Evolutionary conservation across 2,329 filamentous ascomycete species (phyloP), one percentile per base, ranked within the genome.

Genomic region (Seiridium unicorne): DNA sequence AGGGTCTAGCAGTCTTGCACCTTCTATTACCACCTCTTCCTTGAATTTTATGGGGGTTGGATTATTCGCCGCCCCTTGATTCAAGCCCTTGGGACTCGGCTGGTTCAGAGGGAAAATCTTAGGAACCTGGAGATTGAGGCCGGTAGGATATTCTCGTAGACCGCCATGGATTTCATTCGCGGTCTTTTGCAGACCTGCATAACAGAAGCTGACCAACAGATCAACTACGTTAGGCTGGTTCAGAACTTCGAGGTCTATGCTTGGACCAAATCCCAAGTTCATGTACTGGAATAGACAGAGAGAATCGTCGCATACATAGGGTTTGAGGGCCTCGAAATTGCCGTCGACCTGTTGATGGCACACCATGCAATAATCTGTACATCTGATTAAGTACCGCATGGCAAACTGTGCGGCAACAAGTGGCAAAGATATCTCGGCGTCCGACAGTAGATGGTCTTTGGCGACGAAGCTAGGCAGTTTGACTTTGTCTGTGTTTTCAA

Each of bases 261-360:
- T 92, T 1, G 91, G 90, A 0, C 93, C 93, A 68, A 97, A 89
- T 0, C 92, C 92, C n/a, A 96, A 79, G 13, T 85, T 82, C 81
- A 96, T 90, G 75, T 95, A 96, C 70, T 97, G 93, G 68, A 91
- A 96, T 3, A 96, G 78, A 68, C 93, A 97, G 3, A 97, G 79
- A 1, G 82, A 79, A 10, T 85, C 83, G 31, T 85, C 84, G 74
- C 93, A 97, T 49, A 97, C 92, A 62, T 90, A 92, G 2, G 90
- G 90, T 65, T 91, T 92, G 61, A 93, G 78, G 1, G 89, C 85
- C 66, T 89, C 85, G 44, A 94, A 87, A 0, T 85, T 83, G 2
- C 81, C 81, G 1, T 84, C 73, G 42, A 91, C 82, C 65, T 83
- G 88, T 65, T 84, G 84, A 72, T 96, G 91, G 68, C 93, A 97